These are phyloP conservation scores for Penstemon newberryi DNA, from an alignment of 257 asterid species.

Conservation along the genomic window DNA sequence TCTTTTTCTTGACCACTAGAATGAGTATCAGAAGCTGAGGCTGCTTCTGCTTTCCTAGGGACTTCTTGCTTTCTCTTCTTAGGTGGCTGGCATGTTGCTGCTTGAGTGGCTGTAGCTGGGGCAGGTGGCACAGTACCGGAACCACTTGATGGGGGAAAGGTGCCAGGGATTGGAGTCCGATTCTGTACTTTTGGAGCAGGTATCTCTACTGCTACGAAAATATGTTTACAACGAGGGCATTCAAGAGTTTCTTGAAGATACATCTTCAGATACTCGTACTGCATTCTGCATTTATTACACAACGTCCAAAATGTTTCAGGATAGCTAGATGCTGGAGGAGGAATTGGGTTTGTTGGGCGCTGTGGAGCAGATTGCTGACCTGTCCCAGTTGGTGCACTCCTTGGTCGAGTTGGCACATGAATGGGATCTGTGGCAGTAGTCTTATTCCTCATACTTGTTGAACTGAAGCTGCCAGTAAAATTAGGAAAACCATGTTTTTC, in stretches of 20 bases:
- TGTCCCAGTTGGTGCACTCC: constrained; percentile 3
- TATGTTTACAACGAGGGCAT: constrained; percentile 47
- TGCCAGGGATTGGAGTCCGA: constrained; percentile 15
- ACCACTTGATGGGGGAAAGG: constrained; percentile 23
- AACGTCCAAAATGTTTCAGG: constrained; percentile 57
- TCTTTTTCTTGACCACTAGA: constrained; percentile 31
- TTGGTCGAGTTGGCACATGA: constrained; percentile 29
- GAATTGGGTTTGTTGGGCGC: neutral
- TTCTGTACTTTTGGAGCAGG: constrained; percentile 36
- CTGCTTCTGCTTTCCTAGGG: constrained; percentile 27
- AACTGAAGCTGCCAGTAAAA: constrained; percentile 19
- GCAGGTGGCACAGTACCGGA: constrained; percentile 22
- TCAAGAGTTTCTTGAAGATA: constrained; percentile 45
- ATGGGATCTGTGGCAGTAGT: constrained; percentile 4
- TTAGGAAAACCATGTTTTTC: constrained; percentile 15
- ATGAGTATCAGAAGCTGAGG: constrained; percentile 28
- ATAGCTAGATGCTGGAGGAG: neutral
- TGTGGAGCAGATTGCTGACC: neutral
- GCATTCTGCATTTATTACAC: constrained; percentile 46
- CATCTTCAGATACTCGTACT: constrained; percentile 34
- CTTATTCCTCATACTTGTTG: constrained; percentile 27
- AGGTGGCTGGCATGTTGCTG: constrained; percentile 27
- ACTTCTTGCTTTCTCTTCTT: constrained; percentile 33
- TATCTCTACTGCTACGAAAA: constrained; percentile 51
- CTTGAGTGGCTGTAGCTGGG: constrained; percentile 20